Evolutionary conservation across 1,284 basidiomycete species (phyloP), one percentile per base, ranked within the genome.

Genomic region (Ustilago bromivora): DNA sequence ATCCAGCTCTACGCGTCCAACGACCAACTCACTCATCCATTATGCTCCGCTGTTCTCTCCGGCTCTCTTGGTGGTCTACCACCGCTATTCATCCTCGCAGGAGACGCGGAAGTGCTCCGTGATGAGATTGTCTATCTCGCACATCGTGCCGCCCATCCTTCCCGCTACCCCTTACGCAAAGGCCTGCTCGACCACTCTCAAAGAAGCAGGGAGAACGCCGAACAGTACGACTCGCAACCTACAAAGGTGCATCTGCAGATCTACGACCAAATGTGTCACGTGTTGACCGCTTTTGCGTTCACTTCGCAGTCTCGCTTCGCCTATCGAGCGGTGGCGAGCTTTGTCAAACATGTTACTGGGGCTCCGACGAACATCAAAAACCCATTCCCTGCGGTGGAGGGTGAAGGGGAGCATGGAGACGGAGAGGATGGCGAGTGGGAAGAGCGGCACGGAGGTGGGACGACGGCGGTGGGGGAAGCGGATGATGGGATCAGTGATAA

Each of bases 1-100:
- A 89, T 98, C 17, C 96, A 98, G 71, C 88, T 97, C 57, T 98
- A 98, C 84, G 90, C 94, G 1, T 92, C 92, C 57, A 98, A 99
- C 83, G 91, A 90, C 66, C 90, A 96, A 81, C 85, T 98, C 5
- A 88, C 87, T 17, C 94, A 97, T 86, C 96, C 96, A 2, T 90
- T 95, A 66, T 91, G 97, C 54, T 96, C 94, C 68, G 92, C 95
- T 0, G 91, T 36, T 79, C 93, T 81, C 69, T 83, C 86, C 19
- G 89, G 92, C 0, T 96, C 95, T 82, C 89, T 98, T 9, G 96
- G 96, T 9, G 96, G 96, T 1, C 87, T 99, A 0, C 94, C 94
- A 1, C 96, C 96, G 3, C 85, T 98, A 57, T 88, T 94, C 57
- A 88, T 99, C 76, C 91, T 96, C 12, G 88, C 87, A 1, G 92